Base-by-base conservation (phyloP, 306 rosid species). In the Prunus mume region DNA sequence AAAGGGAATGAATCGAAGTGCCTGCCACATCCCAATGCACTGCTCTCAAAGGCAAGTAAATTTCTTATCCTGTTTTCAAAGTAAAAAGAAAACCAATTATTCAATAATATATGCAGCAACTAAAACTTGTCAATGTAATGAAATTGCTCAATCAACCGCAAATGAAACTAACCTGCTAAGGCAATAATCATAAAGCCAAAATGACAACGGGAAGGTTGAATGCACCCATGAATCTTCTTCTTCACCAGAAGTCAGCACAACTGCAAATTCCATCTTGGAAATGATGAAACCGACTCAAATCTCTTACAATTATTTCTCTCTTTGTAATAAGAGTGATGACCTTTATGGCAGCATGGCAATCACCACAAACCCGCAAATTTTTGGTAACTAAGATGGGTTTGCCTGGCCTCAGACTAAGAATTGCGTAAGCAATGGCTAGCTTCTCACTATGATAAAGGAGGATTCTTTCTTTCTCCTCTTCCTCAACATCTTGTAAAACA, bases 361-460 rank as follows among this genome's bases (percentile, higher is more conserved):
- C 93, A 60, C 79, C 89, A 81, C 89, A 89, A 68, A 89, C 81
- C 50, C 89, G 79, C 79, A 89, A 68, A 83, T 86, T 89, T 72
- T 89, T 89, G 6, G 91, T 85, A 52, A 89, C 88, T 52, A 86
- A 80, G 62, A 89, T 72, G 69, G 75, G 84, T 67, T 75, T 68
- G 58, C 45, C 27, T 1, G 81, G 88, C 58, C 75, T 69, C 72
- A 80, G 74, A 77, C 76, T 79, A 58, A 89, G 80, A 72, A 86
- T 68, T 85, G 84, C 89, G 77, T 81, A 86, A 73, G 88, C 90
- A 89, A 87, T 83, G 67, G 91, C 90, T 77, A 89, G 73, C 69
- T 85, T 86, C 79, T 89, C 93, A 34, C 91, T 79, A 60, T 89
- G 91, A 79, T 79, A 83, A 62, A 85, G 93, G 77, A 89, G 91